A percentile compares a stretch with the other conserved stretches of the same genome.
Evolutionary conservation across 2,329 filamentous ascomycete species (phyloP).

Genomic region (Lachnum nothofagi): DNA sequence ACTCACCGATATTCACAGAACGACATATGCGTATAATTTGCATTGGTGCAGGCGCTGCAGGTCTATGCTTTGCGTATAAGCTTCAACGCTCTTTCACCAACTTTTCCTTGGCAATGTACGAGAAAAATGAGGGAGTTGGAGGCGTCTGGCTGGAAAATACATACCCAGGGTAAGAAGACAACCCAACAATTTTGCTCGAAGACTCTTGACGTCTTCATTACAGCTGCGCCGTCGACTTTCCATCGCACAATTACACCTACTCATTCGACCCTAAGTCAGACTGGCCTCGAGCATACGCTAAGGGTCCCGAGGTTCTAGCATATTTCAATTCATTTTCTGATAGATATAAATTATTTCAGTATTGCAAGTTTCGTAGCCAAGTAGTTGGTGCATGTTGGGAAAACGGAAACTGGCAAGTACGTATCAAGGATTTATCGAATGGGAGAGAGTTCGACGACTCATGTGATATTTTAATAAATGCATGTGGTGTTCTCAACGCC

Average conservation of each 20-base stretch:
- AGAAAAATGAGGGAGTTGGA: constrained; percentile 43
- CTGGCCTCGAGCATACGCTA: constrained; percentile 53
- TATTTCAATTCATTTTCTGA: constrained; percentile 49
- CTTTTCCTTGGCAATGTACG: constrained; percentile 39
- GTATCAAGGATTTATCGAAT: constrained; percentile 37
- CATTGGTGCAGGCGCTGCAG: constrained; percentile 45
- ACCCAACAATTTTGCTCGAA: constrained; percentile 31
- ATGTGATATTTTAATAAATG: constrained; percentile 22
- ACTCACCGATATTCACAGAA: no score
- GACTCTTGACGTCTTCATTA: constrained; percentile 25
- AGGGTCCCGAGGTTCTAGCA: constrained; percentile 51
- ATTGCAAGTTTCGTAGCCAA: constrained; percentile 51
- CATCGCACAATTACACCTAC: constrained; percentile 51
- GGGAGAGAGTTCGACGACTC: constrained; percentile 15
- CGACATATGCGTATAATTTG: constrained; percentile 32
- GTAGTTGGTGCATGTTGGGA: constrained; percentile 51
- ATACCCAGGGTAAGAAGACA: constrained; percentile 35
- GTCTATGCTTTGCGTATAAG: constrained; percentile 45
- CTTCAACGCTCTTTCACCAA: constrained; percentile 41
- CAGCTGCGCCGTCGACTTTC: constrained; percentile 49
- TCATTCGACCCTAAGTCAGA: constrained; percentile 53
- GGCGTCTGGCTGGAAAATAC: constrained; percentile 51
- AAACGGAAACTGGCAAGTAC: constrained; percentile 44
- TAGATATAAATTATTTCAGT: constrained; percentile 48
- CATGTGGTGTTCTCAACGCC: constrained; percentile 37